Base-by-base conservation (phyloP, 1,139 yeast genomes). In the Taphrina deformans region DNA sequence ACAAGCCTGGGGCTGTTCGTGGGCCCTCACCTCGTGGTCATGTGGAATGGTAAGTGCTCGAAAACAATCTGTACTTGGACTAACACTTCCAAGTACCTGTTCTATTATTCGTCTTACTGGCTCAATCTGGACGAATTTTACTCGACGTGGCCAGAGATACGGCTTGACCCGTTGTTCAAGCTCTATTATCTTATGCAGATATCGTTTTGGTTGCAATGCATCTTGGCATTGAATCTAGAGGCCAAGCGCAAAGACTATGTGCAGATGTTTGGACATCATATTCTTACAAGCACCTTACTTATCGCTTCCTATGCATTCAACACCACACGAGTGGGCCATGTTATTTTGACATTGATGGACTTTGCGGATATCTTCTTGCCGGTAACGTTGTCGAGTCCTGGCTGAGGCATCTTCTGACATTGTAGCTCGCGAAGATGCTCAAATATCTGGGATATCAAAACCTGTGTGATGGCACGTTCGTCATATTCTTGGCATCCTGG, bases 191-290 rank as follows among this genome's bases (percentile, higher is more conserved):
- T 91, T 65, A 77, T 86, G 55, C 87, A 88, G 71, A 80, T 87
- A 41, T 86, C 89, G 7, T 85, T 83, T 70, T 91, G 96, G 96
- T 73, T 89, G 69, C 91, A 88, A 71, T 96, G 89, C 75, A 80
- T 89, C 27, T 82, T 88, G 70, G 90, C 87, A 21, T 78, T 91
- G 68, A 85, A 89, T 75, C 77, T 90, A 64, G 97, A 91, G 76
- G 85, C 84, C 68, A 83, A 80, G 69, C 83, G 97, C 71, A 89
- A 89, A 74, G 97, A 91, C 75, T 86, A 89, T 74, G 76, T 77
- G 71, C 96, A 90, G 75, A 91, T 91, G 97, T 84, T 90, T 73
- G 79, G 87, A 60, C 97, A 91, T 74, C 97, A 91, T 76, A 85
- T 91, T 64, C 86, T 91, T 65, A 91, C 97, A 0, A 82, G 86